Evolutionary conservation across 2,329 filamentous ascomycete genomes (phyloP).

Genomic region (Colletotrichum neosansevieriae): DNA sequence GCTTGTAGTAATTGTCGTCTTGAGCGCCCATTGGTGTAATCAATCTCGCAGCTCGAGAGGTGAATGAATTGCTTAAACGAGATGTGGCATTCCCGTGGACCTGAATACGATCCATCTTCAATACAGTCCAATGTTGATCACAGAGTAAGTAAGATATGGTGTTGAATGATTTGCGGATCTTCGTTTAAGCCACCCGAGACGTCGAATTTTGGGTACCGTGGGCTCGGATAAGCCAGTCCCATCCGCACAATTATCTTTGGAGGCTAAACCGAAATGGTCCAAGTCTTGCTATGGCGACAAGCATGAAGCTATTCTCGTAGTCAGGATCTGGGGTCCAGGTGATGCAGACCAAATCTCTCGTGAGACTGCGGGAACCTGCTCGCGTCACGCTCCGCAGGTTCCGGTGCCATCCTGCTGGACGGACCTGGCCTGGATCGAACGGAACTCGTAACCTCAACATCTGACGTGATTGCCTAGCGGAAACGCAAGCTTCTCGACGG

Average conservation of each 20-base stretch:
- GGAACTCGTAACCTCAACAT: background rate
- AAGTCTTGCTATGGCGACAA: background rate
- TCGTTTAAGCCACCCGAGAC: conserved; percentile 6
- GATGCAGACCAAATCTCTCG: background rate
- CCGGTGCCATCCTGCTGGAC: background rate
- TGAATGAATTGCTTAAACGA: no score
- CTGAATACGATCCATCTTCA: background rate
- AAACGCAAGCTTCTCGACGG: background rate
- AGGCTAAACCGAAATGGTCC: background rate
- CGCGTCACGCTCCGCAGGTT: background rate
- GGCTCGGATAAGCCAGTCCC: background rate
- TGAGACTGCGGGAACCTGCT: background rate
- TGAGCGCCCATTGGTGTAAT: background rate
- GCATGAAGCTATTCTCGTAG: background rate
- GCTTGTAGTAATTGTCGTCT: background rate
- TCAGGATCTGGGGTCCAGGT: background rate
- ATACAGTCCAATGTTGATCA: no score
- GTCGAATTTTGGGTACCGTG: background rate
- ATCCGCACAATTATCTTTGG: background rate
- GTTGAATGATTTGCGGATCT: conserved; percentile 11
- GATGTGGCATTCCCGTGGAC: background rate
- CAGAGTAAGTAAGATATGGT: no score
- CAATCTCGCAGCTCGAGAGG: background rate
- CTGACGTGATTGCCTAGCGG: background rate
- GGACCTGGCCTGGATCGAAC: background rate